A percentile compares a stretch with the other conserved stretches of the same genome.
Conservation (phyloP, 345 rosid species). For the Trapa bicornis region DNA sequence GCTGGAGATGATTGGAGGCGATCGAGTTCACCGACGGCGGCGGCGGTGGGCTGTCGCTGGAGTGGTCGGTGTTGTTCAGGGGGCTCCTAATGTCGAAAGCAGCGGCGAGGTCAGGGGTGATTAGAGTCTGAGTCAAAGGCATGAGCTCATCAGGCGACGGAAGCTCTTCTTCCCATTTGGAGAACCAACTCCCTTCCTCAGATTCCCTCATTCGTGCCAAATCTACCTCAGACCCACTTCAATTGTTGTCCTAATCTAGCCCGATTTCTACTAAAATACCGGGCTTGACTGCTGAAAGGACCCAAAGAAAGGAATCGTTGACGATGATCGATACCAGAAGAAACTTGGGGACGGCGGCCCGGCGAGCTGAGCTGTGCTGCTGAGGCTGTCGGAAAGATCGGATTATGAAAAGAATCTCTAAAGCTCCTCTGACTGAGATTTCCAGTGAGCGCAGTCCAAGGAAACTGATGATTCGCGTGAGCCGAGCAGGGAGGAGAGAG, state of each 20-base stretch:
- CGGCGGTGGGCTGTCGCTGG: conserved; percentile 25
- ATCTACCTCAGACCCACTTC: conserved; percentile 2
- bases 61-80: conserved; percentile 5
- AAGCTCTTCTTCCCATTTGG: conserved; percentile 77
- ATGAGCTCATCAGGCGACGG: conserved; percentile 85
- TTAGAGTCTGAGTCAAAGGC: conserved; percentile 80
- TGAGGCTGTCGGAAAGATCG: too few relatives aligned
- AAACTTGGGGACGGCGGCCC: too few relatives aligned
- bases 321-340: neutral
- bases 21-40: conserved; percentile 27
- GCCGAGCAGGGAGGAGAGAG: neutral
- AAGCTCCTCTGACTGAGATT: too few relatives aligned
- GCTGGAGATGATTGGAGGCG: conserved; percentile 17
- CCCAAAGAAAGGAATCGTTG: neutral
- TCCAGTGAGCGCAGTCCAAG: too few relatives aligned
- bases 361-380: too few relatives aligned
- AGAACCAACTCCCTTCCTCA: conserved; percentile 73
- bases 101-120: conserved; percentile 87
- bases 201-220: conserved; percentile 46
- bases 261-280: neutral
- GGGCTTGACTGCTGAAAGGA: neutral
- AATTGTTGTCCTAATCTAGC: neutral
- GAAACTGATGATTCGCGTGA: neutral
- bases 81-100: conserved; percentile 64
- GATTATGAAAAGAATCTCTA: too few relatives aligned